Conservation (phyloP, 495 filamentous ascomycete genomes). For the Tuber aestivum region DNA sequence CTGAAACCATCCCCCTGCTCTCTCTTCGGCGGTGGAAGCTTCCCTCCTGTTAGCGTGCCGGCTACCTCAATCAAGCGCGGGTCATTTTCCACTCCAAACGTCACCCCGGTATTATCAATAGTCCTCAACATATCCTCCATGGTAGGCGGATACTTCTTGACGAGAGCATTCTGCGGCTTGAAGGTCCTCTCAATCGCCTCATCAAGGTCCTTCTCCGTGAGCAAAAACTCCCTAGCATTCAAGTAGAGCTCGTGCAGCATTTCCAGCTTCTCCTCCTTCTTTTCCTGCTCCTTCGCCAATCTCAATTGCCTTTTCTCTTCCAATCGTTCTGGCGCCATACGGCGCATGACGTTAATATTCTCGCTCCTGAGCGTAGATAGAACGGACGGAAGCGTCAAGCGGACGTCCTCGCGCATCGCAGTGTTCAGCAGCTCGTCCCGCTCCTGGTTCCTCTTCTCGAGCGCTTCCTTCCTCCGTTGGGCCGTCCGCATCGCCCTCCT, state of each 20-base stretch:
- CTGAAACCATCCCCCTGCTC: not conserved
- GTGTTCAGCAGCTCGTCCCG: conserved; percentile 49
- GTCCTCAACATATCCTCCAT: conserved; percentile 48
- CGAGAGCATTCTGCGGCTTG: conserved; percentile 50
- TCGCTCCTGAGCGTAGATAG: conserved; percentile 38
- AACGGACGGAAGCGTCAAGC: conserved; percentile 54
- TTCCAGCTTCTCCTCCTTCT: conserved; percentile 47
- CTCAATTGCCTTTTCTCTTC: conserved; percentile 46
- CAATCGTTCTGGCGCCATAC: conserved; percentile 16
- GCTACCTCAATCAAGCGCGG: conserved; percentile 56
- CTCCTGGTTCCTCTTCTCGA: conserved; percentile 38
- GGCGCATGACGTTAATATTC: conserved; percentile 47
- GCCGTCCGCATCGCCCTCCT: conserved; percentile 8
- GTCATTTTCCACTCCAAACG: conserved; percentile 45
- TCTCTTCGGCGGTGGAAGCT: conserved; percentile 45
- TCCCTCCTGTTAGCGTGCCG: conserved; percentile 62
- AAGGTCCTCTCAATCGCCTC: conserved; percentile 59
- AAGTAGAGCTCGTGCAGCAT: conserved; percentile 59
- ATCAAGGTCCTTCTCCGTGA: conserved; percentile 57
- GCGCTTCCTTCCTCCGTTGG: conserved; percentile 5
- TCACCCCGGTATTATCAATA: conserved; percentile 31
- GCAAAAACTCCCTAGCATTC: conserved; percentile 60
- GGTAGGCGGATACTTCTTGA: conserved; percentile 50
- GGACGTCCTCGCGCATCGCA: conserved; percentile 57
- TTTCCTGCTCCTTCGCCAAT: conserved; percentile 44